phyloP scores from a whole-genome alignment of 164 flowering plant species.

The Aristolochia fimbriata region DNA sequence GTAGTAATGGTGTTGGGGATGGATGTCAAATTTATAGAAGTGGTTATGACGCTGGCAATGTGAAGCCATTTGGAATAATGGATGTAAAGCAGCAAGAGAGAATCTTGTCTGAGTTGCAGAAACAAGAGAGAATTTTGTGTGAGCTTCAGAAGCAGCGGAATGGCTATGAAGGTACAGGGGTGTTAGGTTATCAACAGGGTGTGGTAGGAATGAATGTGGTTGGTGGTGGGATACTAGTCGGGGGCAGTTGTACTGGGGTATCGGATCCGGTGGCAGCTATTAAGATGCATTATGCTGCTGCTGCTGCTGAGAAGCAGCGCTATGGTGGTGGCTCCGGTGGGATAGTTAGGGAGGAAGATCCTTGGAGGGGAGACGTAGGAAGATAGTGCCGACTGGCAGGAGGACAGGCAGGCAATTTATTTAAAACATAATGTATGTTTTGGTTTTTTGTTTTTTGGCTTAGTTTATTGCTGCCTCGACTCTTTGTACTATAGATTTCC shows the following conservation, averaged over 20 bases:
- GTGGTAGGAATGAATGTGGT: constrained; percentile 43
- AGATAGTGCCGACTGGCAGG: constrained; percentile 26
- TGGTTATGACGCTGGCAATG: constrained; percentile 22
- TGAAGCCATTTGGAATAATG: constrained; percentile 32
- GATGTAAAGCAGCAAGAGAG: constrained; percentile 42
- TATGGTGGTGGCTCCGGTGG: constrained; percentile 25
- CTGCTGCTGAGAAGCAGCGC: constrained; percentile 18
- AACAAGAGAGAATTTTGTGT: constrained; percentile 17
- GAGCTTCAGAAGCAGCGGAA: constrained; percentile 42
- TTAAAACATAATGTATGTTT: no score
- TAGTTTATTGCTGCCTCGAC: no score
- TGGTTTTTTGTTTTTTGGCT: no score
- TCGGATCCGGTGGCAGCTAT: constrained; percentile 85
- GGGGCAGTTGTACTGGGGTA: constrained; percentile 38
- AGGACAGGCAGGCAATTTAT: no score
- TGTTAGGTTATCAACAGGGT: constrained; percentile 36
- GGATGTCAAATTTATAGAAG: constrained; percentile 31
- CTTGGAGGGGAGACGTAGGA: constrained; percentile 15
- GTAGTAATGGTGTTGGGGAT: constrained; percentile 23
- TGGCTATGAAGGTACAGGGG: constrained; percentile 27
- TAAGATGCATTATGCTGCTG: constrained; percentile 42
- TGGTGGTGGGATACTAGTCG: constrained; percentile 35
- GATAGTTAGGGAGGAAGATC: constrained; percentile 21
- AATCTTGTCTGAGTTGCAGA: constrained; percentile 36
- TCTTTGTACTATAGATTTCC: no score